These are phyloP conservation scores for Achaetomium macrosporum DNA, from an alignment of 2,329 filamentous ascomycete genomes.

Conservation along the genomic window DNA sequence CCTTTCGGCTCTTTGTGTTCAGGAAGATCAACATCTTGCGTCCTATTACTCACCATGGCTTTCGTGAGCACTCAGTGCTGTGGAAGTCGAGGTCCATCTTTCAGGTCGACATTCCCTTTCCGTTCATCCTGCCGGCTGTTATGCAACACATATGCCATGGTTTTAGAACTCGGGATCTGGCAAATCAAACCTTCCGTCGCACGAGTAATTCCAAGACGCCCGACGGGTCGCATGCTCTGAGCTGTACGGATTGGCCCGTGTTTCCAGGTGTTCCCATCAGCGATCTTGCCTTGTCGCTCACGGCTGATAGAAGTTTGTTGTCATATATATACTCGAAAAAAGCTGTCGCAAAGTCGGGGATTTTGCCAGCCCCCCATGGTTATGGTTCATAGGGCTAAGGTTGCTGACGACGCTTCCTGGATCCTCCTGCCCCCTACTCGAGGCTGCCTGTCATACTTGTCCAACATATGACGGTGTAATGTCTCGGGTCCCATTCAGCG, in stretches of 20 bases:
- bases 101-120: slow-evolving; percentile 51
- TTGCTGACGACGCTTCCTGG: not conserved
- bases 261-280: not conserved
- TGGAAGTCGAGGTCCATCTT: slow-evolving; percentile 68
- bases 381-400: too few species aligned
- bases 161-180: not conserved
- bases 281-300: not conserved
- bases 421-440: not conserved
- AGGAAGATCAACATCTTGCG: slow-evolving; percentile 58
- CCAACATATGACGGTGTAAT: not conserved
- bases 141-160: slow-evolving; percentile 3
- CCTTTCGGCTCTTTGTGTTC: slow-evolving; percentile 62
- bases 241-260: not conserved
- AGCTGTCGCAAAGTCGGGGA: too few species aligned
- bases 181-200: not conserved
- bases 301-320: not conserved
- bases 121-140: slow-evolving; percentile 1
- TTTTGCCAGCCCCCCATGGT: too few species aligned
- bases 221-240: not conserved
- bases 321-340: too few species aligned
- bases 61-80: slow-evolving; percentile 38
- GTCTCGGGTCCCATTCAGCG: not conserved
- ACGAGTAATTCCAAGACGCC: not conserved
- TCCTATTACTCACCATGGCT: slow-evolving; percentile 65
- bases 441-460: not conserved